Percentiles rank a stretch among this genome's conserved stretches.
phyloP scores from a whole-genome alignment of 73 alveolate genomes.

The Tetrahymena elliotti region DNA sequence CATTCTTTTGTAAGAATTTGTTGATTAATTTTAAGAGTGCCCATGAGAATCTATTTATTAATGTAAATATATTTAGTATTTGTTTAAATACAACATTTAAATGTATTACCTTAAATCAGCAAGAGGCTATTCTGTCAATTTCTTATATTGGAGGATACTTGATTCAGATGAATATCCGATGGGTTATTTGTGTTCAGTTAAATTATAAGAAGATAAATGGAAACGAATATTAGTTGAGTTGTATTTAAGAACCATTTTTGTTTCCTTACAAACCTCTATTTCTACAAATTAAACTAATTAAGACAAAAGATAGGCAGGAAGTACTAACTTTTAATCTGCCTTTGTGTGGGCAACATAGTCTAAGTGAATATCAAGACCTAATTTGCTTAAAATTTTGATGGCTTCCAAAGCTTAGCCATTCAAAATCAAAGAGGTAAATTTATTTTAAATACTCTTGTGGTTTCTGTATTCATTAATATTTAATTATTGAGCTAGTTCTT shows the following conservation, averaged over 20 bases:
- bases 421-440: background rate
- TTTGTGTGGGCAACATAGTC: conserved; percentile 37
- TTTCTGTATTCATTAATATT: background rate
- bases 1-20: conserved; percentile 50
- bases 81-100: background rate
- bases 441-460: background rate
- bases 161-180: conserved; percentile 12
- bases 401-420: conserved; percentile 1
- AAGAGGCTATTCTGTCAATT: background rate
- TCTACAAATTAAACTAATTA: conserved; percentile 52
- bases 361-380: conserved; percentile 72
- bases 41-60: conserved; percentile 44
- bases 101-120: conserved; percentile 33
- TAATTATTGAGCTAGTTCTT: background rate
- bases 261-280: conserved; percentile 60
- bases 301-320: background rate
- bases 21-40: conserved; percentile 57
- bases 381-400: conserved; percentile 40
- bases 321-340: background rate
- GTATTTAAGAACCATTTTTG: conserved; percentile 44
- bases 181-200: conserved; percentile 9
- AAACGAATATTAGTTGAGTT: conserved; percentile 51
- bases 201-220: conserved; percentile 5
- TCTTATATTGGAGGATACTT: background rate
- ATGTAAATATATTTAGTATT: background rate